Evolutionary conservation across 73 alveolate genomes (phyloP).

Genomic region (Paramecium biaurelia): DNA sequence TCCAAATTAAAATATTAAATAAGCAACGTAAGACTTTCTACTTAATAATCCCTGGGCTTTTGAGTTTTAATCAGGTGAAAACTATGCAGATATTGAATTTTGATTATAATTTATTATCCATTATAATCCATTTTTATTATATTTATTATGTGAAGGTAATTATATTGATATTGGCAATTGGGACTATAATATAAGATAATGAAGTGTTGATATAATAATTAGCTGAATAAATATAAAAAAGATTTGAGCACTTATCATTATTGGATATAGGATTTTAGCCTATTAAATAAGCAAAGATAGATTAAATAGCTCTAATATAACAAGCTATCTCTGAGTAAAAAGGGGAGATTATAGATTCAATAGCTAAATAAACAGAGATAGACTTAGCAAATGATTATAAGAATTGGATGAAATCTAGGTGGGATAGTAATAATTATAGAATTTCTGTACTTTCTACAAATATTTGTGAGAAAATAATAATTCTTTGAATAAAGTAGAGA

Average conservation of each 20-base stretch:
- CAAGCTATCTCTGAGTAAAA: background rate
- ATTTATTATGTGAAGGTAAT: background rate
- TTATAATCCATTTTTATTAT: background rate
- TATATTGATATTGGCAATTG: background rate
- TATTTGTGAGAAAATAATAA: background rate
- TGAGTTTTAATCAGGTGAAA: conserved; percentile 1
- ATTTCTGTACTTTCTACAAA: background rate
- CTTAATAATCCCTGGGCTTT: conserved; percentile 52
- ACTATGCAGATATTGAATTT: conserved; percentile 11
- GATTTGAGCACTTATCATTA: background rate
- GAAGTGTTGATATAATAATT: background rate
- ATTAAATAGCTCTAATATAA: background rate
- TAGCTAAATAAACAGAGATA: background rate
- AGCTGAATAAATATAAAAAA: background rate
- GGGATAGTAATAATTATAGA: background rate
- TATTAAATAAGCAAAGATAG: background rate
- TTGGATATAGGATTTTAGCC: background rate
- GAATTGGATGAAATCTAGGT: background rate
- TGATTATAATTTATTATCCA: background rate
- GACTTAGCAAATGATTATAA: conserved; percentile 12
- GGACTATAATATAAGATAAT: background rate
- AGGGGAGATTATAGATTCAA: too few species aligned
- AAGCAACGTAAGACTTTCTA: conserved; percentile 3
- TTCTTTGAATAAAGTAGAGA: background rate
- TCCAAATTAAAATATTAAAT: conserved; percentile 1